These are phyloP conservation scores for Rhizopogon vesiculosus DNA, from an alignment of 768 basidiomycete genomes.

Conservation along the genomic window DNA sequence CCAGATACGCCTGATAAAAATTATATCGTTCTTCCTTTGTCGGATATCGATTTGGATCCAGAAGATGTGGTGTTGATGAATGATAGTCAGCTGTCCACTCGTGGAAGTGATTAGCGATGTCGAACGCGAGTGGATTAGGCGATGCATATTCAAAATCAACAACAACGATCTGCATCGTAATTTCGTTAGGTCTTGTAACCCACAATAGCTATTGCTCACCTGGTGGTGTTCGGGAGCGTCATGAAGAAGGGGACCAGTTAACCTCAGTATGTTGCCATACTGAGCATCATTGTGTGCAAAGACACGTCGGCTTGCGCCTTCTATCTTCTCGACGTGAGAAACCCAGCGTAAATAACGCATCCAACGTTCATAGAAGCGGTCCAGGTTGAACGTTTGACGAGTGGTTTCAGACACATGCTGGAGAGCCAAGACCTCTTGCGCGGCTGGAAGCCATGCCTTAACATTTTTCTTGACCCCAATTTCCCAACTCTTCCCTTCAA, in stretches of 20 bases:
- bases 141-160: constrained; percentile 98
- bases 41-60: constrained; percentile 67
- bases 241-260: constrained; percentile 47
- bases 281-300: constrained; percentile 95
- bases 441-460: constrained; percentile 63
- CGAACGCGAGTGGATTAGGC: constrained; percentile 88
- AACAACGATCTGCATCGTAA: constrained; percentile 71
- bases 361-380: constrained; percentile 61
- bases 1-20: constrained; percentile 84
- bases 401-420: constrained; percentile 42
- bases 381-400: constrained; percentile 57
- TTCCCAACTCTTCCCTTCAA: constrained; percentile 47
- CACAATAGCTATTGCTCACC: constrained; percentile 35
- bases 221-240: constrained; percentile 72
- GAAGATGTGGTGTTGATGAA: constrained; percentile 58
- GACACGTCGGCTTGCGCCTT: constrained; percentile 61
- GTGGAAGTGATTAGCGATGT: constrained; percentile 95
- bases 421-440: constrained; percentile 70
- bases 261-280: constrained; percentile 85
- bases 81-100: constrained; percentile 97
- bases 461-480: constrained; percentile 65
- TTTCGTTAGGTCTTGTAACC: constrained; percentile 8
- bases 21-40: constrained; percentile 64
- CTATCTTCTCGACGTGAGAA: constrained; percentile 48
- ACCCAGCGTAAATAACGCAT: constrained; percentile 68